Evolutionary conservation across 202 grass and related monocot genomes (phyloP), one percentile per base, ranked within the genome.

Genomic region (Miscanthus sacchariflorus): DNA sequence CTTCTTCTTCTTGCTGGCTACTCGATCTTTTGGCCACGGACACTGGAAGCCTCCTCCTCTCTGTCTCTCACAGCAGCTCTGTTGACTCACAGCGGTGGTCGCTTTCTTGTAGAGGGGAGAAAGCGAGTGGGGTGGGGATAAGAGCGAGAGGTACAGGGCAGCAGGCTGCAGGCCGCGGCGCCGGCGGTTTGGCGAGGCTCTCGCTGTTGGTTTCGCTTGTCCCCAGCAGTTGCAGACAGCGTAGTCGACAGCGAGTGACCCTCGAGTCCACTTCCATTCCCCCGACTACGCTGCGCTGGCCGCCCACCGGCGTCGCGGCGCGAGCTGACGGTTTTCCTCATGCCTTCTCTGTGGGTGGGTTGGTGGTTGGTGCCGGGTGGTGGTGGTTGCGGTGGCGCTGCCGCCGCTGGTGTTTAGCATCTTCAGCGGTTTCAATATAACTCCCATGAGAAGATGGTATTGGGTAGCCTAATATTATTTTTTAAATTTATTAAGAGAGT

Each of bases 81-180:
- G 14, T 76, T 76, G 74, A 72, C 75, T 56, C 28, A 36, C 27
- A 25, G 79, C 72, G 83, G 14, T 21, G 69, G 89, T 84, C 81
- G 71, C 81, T 87, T 77, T 93, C 81, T 19, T 82, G 67, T 25
- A 63, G 40, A 43, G 25, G 17, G 54, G 54, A 3, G 7, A 45
- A 6, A 14, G 52, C 9, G 65, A 68, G 12, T 6, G 0, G 13
- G 0, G 46, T 30, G 69, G 19, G 50, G 75, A 84, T 63, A 79
- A 70, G 70, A 49, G 54, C 77, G 82, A 71, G 13, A 9, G 48
- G 40, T 43, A 12, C 13, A 14, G 30, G 48, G 15, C 12, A 14
- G 13, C 23, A 11, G 24, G 73, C 14, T 5, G 84, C 67, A 30
- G 28, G 68, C 49, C 49, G 63, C 72, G 88, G 83, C 83, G 88